A percentile compares a stretch with the other conserved stretches of the same genome.
Evolutionary conservation across 1,139 yeast species (phyloP).

Genomic region (Protomyces macrosporus): DNA sequence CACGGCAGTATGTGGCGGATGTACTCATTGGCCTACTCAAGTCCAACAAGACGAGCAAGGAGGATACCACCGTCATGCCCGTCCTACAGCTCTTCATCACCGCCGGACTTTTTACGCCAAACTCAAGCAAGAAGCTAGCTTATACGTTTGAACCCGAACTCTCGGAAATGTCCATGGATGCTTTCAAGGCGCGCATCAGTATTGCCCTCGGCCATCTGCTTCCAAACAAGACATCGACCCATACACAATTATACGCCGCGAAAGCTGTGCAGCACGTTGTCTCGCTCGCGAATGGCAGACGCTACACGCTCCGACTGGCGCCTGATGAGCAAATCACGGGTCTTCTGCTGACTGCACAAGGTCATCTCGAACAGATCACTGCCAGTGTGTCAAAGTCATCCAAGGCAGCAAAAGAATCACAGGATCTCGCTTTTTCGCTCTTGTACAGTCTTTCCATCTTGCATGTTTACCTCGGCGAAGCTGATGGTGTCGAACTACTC

Average conservation of each 20-base stretch:
- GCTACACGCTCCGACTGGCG: conserved; percentile 40
- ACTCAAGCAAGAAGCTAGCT: conserved; percentile 3
- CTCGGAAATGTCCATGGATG: conserved; percentile 16
- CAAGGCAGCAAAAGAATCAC: conserved; percentile 34
- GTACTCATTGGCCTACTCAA: conserved; percentile 52
- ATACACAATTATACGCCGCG: not conserved
- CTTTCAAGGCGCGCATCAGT: conserved; percentile 10
- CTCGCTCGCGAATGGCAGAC: not conserved
- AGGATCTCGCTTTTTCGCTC: conserved; percentile 58
- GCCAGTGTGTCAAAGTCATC: conserved; percentile 35
- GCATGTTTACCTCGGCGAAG: conserved; percentile 68
- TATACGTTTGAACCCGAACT: conserved; percentile 6
- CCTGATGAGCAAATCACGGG: conserved; percentile 53
- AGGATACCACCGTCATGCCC: conserved; percentile 37
- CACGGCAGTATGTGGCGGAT: conserved; percentile 65
- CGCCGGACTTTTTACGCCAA: conserved; percentile 52
- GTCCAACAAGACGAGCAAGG: conserved; percentile 28
- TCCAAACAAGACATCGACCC: not conserved
- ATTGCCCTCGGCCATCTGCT: conserved; percentile 22
- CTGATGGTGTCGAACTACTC: conserved; percentile 68
- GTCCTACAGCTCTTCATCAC: conserved; percentile 51
- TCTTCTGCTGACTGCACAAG: conserved; percentile 50
- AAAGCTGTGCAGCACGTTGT: not conserved
- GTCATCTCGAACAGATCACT: conserved; percentile 46
- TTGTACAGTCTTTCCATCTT: conserved; percentile 71